Conservation (phyloP, 2,329 filamentous ascomycete genomes). For the Arthroderma sp. region DNA sequence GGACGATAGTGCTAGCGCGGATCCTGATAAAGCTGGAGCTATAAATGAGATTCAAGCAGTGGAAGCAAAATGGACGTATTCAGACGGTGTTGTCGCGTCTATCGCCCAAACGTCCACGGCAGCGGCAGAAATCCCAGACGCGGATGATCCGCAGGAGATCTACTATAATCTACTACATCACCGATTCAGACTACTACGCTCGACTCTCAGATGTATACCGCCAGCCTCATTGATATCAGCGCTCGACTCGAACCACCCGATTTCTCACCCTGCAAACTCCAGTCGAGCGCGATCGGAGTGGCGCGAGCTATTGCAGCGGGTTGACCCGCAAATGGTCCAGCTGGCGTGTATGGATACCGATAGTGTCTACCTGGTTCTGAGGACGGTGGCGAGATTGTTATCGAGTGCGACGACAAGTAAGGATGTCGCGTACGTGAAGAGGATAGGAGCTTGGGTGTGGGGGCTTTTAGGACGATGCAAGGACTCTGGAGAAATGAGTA, state of each 20-base stretch:
- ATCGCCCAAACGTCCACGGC: slow-evolving; percentile 21
- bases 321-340: slow-evolving; percentile 37
- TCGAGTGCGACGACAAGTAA: slow-evolving; percentile 50
- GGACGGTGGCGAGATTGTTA: slow-evolving; percentile 44
- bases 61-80: slow-evolving; percentile 48
- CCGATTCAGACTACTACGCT: slow-evolving; percentile 54
- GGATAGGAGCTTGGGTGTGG: slow-evolving; percentile 76
- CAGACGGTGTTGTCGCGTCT: slow-evolving; percentile 55
- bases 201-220: slow-evolving; percentile 43
- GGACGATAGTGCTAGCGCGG: slow-evolving; percentile 19
- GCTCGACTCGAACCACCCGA: slow-evolving; percentile 41
- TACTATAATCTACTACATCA: slow-evolving; percentile 55
- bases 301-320: slow-evolving; percentile 26
- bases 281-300: slow-evolving; percentile 45
- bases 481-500: slow-evolving; percentile 59
- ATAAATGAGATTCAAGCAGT: background rate
- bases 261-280: slow-evolving; percentile 41
- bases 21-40: slow-evolving; percentile 11
- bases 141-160: slow-evolving; percentile 42
- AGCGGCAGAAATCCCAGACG: slow-evolving; percentile 17
- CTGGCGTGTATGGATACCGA: slow-evolving; percentile 44
- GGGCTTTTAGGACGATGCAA: slow-evolving; percentile 62
- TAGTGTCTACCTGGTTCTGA: slow-evolving; percentile 52
- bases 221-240: slow-evolving; percentile 40
- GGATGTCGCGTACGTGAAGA: slow-evolving; percentile 46